Conservation (phyloP, 2,329 filamentous ascomycete genomes). For the Neonectria punicea region DNA sequence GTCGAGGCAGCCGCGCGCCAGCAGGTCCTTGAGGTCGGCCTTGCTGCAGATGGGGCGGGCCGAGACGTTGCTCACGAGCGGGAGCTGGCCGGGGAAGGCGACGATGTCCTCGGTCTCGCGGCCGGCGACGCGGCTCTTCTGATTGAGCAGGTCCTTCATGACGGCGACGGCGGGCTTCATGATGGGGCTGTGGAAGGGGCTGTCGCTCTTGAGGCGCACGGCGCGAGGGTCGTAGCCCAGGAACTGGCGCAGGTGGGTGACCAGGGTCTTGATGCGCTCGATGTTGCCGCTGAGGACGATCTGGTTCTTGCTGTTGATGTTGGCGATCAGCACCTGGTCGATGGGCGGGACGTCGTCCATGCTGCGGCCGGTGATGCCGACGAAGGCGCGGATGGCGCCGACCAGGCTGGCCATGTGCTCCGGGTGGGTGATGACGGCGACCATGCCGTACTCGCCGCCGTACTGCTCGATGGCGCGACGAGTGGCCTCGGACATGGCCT, state of each 20-base stretch:
- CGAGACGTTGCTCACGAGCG: conserved; percentile 88
- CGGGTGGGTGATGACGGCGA: conserved; percentile 89
- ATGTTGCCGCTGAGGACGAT: conserved; percentile 93
- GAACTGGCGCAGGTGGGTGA: conserved; percentile 89
- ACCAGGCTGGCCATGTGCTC: conserved; percentile 77
- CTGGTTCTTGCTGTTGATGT: conserved; percentile 96
- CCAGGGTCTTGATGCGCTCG: conserved; percentile 80
- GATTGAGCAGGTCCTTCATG: conserved; percentile 75
- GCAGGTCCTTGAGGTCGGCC: conserved; percentile 79
- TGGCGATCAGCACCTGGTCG: conserved; percentile 89
- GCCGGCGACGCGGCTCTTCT: conserved; percentile 64
- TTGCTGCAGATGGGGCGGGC: conserved; percentile 80
- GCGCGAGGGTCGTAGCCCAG: conserved; percentile 90
- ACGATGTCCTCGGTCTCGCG: conserved; percentile 71
- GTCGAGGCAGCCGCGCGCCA: conserved; percentile 86
- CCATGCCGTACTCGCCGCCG: conserved; percentile 92
- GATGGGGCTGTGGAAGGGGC: conserved; percentile 90
- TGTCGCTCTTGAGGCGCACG: conserved; percentile 86
- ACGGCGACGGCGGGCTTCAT: conserved; percentile 86
- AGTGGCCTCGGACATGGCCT: conserved; percentile 85
- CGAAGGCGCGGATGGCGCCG: conserved; percentile 80
- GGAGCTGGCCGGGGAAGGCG: conserved; percentile 77
- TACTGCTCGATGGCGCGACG: conserved; percentile 70
- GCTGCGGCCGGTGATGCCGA: conserved; percentile 74
- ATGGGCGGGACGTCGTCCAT: conserved; percentile 77